Evolutionary conservation across 345 rosid genomes (phyloP).

Genomic region (Brassica cretica): DNA sequence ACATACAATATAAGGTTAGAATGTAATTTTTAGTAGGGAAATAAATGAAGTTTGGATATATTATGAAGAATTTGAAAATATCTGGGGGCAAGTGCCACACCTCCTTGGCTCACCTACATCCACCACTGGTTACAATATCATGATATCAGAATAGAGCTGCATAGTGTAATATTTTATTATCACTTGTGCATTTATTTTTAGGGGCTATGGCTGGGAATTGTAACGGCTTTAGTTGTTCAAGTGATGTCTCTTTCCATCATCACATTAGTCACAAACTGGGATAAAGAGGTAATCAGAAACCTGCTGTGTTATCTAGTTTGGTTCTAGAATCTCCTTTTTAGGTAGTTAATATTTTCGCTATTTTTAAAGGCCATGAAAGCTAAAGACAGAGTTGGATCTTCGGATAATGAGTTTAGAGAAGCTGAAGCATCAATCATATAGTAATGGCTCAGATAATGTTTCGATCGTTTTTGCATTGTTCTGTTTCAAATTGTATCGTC

Average conservation of each 20-base stretch:
- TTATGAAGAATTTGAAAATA: not conserved
- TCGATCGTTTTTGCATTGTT: not conserved
- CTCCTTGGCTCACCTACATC: not conserved
- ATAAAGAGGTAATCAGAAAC: not conserved
- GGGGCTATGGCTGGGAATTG: not conserved
- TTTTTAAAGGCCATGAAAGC: slow-evolving; percentile 15
- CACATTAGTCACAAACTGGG: slow-evolving; percentile 1
- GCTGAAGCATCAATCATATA: not conserved
- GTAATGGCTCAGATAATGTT: not conserved
- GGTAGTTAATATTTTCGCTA: not conserved
- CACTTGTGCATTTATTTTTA: not conserved
- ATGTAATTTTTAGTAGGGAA: too few relatives aligned
- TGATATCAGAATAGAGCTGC: not conserved
- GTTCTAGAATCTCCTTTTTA: not conserved
- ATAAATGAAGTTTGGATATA: not conserved
- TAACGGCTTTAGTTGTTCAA: slow-evolving; percentile 1
- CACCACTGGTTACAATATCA: not conserved
- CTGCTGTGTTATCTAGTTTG: not conserved
- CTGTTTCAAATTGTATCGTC: not conserved
- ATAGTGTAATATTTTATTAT: not conserved
- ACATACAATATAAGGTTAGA: too few relatives aligned
- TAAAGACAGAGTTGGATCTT: slow-evolving; percentile 1
- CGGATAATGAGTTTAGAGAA: not conserved
- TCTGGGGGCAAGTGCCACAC: not conserved
- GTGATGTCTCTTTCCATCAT: not conserved